A percentile compares a stretch with the other conserved stretches of the same genome.
These are phyloP conservation scores for Claviceps digitariae DNA, from an alignment of 2,329 filamentous ascomycete species.

Conservation along the genomic window DNA sequence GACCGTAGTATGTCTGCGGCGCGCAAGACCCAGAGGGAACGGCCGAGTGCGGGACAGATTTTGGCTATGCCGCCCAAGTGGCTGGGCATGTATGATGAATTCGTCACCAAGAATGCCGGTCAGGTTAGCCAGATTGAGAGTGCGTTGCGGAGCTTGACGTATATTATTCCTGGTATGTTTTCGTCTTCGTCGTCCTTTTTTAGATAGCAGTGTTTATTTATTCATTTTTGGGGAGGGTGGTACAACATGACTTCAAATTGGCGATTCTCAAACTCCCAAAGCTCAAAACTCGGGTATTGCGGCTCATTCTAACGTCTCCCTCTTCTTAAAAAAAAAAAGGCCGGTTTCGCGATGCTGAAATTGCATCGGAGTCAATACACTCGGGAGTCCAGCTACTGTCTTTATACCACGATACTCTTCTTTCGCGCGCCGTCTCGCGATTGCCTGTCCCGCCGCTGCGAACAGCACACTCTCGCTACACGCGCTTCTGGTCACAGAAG, in stretches of 20 bases:
- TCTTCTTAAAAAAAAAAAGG: conserved; percentile 36
- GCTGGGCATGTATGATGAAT: conserved; percentile 66
- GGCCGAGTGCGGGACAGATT: neutral
- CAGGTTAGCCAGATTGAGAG: conserved; percentile 94
- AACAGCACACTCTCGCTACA: conserved; percentile 51
- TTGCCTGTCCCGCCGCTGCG: conserved; percentile 39
- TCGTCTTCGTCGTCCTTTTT: neutral
- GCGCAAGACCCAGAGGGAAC: neutral
- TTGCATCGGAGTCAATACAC: conserved; percentile 85
- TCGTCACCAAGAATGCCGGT: conserved; percentile 88
- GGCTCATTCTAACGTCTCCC: neutral
- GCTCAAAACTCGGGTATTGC: neutral
- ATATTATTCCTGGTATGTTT: conserved; percentile 69
- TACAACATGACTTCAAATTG: neutral
- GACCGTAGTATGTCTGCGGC: neutral
- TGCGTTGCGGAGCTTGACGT: conserved; percentile 80
- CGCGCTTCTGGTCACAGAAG: conserved; percentile 49
- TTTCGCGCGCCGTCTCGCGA: conserved; percentile 51
- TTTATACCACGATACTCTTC: conserved; percentile 81
- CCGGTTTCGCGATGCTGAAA: conserved; percentile 81
- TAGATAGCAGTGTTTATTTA: too few relatives aligned
- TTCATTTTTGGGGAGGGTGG: neutral
- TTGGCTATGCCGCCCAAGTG: conserved; percentile 39
- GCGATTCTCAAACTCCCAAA: neutral
- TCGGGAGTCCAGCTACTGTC: conserved; percentile 81